Evolutionary conservation across 352 stramenopile genomes (phyloP).

Genomic region (Aphanomyces astaci): DNA sequence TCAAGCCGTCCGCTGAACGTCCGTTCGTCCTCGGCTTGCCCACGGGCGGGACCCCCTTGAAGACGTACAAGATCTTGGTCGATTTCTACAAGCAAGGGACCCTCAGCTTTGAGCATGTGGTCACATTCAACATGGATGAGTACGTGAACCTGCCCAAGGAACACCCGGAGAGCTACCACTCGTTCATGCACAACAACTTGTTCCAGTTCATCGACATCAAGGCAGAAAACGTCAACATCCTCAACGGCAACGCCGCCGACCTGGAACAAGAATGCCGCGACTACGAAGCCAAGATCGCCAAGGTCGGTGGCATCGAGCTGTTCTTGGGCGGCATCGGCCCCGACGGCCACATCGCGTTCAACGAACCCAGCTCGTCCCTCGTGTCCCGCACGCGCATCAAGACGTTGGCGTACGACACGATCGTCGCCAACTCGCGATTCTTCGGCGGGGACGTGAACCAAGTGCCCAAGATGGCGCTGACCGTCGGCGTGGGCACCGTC

Average conservation of each 20-base stretch:
- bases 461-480: slow-evolving; percentile 50
- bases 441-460: slow-evolving; percentile 41
- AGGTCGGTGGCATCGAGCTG: slow-evolving; percentile 79
- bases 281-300: slow-evolving; percentile 76
- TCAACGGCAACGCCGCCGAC: slow-evolving; percentile 74
- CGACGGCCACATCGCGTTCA: slow-evolving; percentile 88
- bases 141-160: slow-evolving; percentile 68
- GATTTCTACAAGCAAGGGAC: slow-evolving; percentile 43
- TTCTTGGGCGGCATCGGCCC: slow-evolving; percentile 86
- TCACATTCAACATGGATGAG: slow-evolving; percentile 91
- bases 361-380: slow-evolving; percentile 47
- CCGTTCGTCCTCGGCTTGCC: slow-evolving; percentile 83
- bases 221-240: slow-evolving; percentile 78
- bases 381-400: slow-evolving; percentile 52
- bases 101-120: slow-evolving; percentile 74
- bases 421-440: slow-evolving; percentile 45
- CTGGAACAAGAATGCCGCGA: slow-evolving; percentile 58
- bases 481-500: slow-evolving; percentile 42
- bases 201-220: slow-evolving; percentile 87
- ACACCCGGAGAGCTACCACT: slow-evolving; percentile 82
- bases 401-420: slow-evolving; percentile 44
- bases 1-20: slow-evolving; percentile 47
- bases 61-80: slow-evolving; percentile 75
- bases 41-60: slow-evolving; percentile 74
- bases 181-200: slow-evolving; percentile 86